phyloP scores from a whole-genome alignment of 192 early-diverging fungal species.

The Rhizophlyctis rosea region DNA sequence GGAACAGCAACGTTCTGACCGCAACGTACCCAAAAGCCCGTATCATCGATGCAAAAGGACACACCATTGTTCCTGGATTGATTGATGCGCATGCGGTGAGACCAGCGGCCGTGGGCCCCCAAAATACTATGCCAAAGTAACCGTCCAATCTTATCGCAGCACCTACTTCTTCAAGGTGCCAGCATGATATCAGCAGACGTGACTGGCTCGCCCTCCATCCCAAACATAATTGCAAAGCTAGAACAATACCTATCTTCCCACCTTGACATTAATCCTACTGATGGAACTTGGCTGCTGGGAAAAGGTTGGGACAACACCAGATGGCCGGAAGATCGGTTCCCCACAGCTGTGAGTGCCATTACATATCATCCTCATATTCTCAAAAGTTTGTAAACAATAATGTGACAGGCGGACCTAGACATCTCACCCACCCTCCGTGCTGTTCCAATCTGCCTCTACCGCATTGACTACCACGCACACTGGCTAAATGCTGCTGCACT shows the following conservation, averaged over 20 bases:
- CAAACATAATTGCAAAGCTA: conserved; percentile 16
- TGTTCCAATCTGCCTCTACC: conserved; percentile 41
- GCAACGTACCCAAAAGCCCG: background rate
- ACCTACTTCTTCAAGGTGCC: conserved; percentile 38
- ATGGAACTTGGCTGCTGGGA: conserved; percentile 42
- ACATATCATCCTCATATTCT: conserved; percentile 1
- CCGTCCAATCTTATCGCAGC: conserved; percentile 30
- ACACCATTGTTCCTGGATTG: conserved; percentile 44
- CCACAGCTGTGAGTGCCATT: too few relatives aligned
- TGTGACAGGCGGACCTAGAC: conserved; percentile 45
- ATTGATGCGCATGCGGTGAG: conserved; percentile 53
- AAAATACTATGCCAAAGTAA: too few relatives aligned
- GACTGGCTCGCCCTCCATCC: conserved; percentile 9
- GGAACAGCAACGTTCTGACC: conserved; percentile 1
- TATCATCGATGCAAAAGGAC: conserved; percentile 21
- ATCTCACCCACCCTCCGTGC: conserved; percentile 22
- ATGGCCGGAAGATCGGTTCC: conserved; percentile 37
- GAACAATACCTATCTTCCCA: conserved; percentile 10
- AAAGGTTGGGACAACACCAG: conserved; percentile 55
- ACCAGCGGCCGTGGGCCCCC: background rate
- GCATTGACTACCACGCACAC: conserved; percentile 48
- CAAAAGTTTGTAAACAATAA: background rate
- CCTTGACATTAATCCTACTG: conserved; percentile 28
- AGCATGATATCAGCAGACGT: conserved; percentile 30
- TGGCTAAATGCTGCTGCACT: conserved; percentile 46